Evolutionary conservation across 2,329 filamentous ascomycete species (phyloP), one percentile per base, ranked within the genome.

Genomic region (Phialocephala sp.): DNA sequence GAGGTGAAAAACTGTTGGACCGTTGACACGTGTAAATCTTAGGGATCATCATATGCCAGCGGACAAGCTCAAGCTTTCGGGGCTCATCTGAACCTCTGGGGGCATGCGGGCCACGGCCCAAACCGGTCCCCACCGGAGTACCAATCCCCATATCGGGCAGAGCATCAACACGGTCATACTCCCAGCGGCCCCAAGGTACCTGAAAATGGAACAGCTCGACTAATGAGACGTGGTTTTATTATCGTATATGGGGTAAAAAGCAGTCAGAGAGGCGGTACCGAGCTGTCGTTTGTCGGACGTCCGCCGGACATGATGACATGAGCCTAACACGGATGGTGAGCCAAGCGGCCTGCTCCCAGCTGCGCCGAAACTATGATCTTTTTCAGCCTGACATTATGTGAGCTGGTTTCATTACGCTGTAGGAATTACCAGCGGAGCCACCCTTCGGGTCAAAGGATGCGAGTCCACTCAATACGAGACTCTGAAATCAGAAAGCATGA

Each of bases 271-370:
- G 50, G 50, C 50, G 32, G 50, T 54, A 22, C 57, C 47, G 57
- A 56, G 60, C 32, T 57, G 35, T 57, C 43, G 18, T 57, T 45
- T 45, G 65, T 62, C 60, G 67, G 67, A 69, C 65, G 65, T 69
- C 67, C 67, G 67, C 32, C 67, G 65, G 67, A 67, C 60, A 57
- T 63, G 63, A 37, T 36, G 36, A 39, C 36, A 64, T 36, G 64
- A 54, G 50, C 50, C 50, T 54, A 54, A 35, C 50, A 54, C 50
- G 50, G 50, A 54, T 54, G 22, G 50, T 24, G 14, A 54, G 50
- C 50, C 50, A 27, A 32, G 50, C 50, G 50, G 50, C 14, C 50
- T 35, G 14, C 4, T 18, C 50, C 50, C 15, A 54, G 50, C 50
- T 54, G 50, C 50, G 50, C 50, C 50, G 50, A 54, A 54, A 18